These are phyloP conservation scores for Pythium aphanidermatum DNA, from an alignment of 352 stramenopile species.

Conservation along the genomic window DNA sequence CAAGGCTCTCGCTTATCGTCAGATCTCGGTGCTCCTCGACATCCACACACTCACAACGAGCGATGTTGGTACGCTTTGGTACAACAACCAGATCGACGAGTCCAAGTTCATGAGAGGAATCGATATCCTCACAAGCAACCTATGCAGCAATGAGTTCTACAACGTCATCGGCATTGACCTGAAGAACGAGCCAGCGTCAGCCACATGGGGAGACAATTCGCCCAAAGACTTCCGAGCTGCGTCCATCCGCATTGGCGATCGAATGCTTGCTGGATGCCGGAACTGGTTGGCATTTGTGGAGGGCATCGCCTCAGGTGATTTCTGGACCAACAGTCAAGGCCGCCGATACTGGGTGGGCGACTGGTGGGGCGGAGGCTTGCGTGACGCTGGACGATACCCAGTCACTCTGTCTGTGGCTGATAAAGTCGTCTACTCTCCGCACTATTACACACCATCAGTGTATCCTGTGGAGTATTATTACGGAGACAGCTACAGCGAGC, in stretches of 20 bases:
- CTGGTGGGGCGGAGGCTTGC: slow-evolving; percentile 55
- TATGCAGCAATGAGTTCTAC: slow-evolving; percentile 56
- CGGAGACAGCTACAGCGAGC: slow-evolving; percentile 36
- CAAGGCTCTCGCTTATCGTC: slow-evolving; percentile 28
- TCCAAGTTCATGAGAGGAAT: slow-evolving; percentile 25
- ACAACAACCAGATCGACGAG: slow-evolving; percentile 24
- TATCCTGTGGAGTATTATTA: slow-evolving; percentile 57
- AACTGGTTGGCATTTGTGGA: slow-evolving; percentile 77
- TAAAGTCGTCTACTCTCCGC: slow-evolving; percentile 72
- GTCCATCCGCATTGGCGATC: slow-evolving; percentile 42
- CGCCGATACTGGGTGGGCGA: slow-evolving; percentile 42
- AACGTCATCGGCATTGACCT: slow-evolving; percentile 72
- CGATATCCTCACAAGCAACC: slow-evolving; percentile 26
- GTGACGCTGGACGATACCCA: slow-evolving; percentile 29
- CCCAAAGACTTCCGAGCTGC: slow-evolving; percentile 43
- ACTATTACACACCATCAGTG: slow-evolving; percentile 64
- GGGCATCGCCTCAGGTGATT: slow-evolving; percentile 35
- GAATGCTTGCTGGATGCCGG: slow-evolving; percentile 55
- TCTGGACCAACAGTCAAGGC: slow-evolving; percentile 31
- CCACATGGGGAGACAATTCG: slow-evolving; percentile 46
- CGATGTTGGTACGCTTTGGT: slow-evolving; percentile 28
- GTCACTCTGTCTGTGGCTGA: slow-evolving; percentile 36
- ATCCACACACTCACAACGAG: slow-evolving; percentile 33
- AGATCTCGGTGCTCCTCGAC: slow-evolving; percentile 36
- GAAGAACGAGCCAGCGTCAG: slow-evolving; percentile 53